These are phyloP conservation scores for Dimocarpus longan DNA, from an alignment of 345 rosid species.

Conservation along the genomic window DNA sequence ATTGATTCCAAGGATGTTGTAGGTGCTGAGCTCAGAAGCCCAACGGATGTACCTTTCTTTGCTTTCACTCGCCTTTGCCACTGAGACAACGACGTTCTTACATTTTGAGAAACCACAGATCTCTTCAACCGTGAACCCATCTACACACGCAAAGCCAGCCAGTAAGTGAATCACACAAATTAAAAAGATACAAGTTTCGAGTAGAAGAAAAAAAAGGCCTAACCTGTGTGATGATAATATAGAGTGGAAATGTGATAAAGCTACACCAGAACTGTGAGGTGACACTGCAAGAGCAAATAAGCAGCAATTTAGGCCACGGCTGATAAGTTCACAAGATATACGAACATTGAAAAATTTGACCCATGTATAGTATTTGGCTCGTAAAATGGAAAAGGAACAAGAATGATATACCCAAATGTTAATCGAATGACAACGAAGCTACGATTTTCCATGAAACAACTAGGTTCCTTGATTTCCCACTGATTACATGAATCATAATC, in stretches of 20 bases:
- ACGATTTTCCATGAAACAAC: constrained; percentile 58
- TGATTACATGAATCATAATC: constrained; percentile 22
- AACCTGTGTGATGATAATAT: constrained; percentile 64
- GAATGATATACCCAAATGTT: constrained; percentile 44
- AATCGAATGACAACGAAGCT: constrained; percentile 40
- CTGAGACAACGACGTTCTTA: constrained; percentile 47
- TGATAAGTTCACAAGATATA: too few species aligned
- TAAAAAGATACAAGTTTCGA: not conserved
- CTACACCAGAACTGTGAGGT: constrained; percentile 69
- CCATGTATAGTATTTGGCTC: not conserved
- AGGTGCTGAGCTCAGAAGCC: constrained; percentile 22
- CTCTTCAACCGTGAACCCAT: constrained; percentile 62
- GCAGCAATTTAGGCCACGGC: not conserved
- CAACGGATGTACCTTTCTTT: constrained; percentile 30
- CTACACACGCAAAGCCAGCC: constrained; percentile 31
- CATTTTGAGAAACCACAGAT: constrained; percentile 50
- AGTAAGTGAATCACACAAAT: not conserved
- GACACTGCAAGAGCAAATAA: constrained; percentile 37
- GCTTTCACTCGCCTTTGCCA: constrained; percentile 56
- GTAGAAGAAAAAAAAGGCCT: not conserved
- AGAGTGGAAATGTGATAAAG: constrained; percentile 68
- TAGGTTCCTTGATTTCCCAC: constrained; percentile 67
- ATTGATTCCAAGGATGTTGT: constrained; percentile 27
- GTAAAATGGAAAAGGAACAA: not conserved
- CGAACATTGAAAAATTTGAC: not conserved